phyloP scores from a whole-genome alignment of 768 basidiomycete genomes.

The Boletus subparvulus region DNA sequence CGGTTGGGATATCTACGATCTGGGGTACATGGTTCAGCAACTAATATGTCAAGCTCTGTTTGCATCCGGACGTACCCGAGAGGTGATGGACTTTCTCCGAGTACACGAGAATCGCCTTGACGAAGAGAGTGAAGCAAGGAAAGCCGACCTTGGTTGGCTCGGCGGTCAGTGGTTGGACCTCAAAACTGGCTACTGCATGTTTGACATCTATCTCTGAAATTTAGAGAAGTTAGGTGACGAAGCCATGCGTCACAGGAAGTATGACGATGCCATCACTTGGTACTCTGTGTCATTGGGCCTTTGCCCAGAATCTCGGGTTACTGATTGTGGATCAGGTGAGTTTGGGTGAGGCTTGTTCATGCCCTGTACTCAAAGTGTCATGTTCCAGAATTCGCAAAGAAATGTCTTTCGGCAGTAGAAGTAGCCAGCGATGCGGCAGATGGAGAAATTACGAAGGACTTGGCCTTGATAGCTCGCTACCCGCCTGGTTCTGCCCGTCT shows the following conservation, averaged over 20 bases:
- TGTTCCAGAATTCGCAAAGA: background rate
- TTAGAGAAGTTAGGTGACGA: conserved; percentile 16
- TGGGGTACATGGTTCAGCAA: conserved; percentile 7
- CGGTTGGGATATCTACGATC: conserved; percentile 3
- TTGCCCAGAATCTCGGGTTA: background rate
- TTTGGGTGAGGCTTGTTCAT: background rate
- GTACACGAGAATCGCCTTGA: background rate
- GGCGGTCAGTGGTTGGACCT: conserved; percentile 4
- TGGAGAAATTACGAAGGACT: background rate
- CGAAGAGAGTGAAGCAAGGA: conserved; percentile 6
- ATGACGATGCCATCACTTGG: conserved; percentile 9
- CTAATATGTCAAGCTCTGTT: conserved; percentile 8
- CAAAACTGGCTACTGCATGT: background rate
- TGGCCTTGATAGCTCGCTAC: background rate
- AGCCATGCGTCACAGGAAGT: background rate
- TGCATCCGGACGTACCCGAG: background rate
- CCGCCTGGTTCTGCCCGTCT: background rate
- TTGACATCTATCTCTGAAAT: background rate
- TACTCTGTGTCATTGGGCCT: conserved; percentile 12
- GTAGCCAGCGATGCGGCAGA: background rate
- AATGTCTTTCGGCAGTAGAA: background rate
- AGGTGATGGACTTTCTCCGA: background rate
- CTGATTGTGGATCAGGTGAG: conserved; percentile 4
- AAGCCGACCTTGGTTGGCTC: conserved; percentile 7
- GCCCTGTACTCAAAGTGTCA: background rate